Evolutionary conservation across 108 stramenopile genomes (phyloP), one percentile per base, ranked within the genome.

Genomic region (Cylindrotheca fusiformis): DNA sequence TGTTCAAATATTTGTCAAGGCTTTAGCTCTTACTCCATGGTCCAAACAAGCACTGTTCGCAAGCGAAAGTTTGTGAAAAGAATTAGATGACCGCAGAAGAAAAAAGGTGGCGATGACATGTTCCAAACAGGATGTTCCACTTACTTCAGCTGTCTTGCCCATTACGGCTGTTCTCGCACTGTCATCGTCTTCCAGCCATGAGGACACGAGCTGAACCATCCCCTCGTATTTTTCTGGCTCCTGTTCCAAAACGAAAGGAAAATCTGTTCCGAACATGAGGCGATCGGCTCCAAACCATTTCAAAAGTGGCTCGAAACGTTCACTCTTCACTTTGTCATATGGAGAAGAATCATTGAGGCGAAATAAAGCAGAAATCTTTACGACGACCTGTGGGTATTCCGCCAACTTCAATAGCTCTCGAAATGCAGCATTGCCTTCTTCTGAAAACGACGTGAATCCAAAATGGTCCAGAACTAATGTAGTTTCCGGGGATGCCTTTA

Each of bases 291-390:
- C 94, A 72, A 87, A 90, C 10, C 48, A 69, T 50, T 80, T 55
- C 46, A 95, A 32, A 12, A 95, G 67, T 25, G 87, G 89, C 14
- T 68, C 63, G 48, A 95, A 84, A 47, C 94, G 75, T 49, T 71
- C 66, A 6, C 49, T 52, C 69, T 54, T 77, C 17, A 95, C 73
- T 25, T 48, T 63, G 6, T 80, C 65, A 47, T 87, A 91, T 4
- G 86, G 88, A 18, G 75, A 65, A 18, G 47, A 0, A 51, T 83
- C 91, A 0, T 52, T 64, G 29, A 86, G 75, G 24, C 94, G 87
- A 67, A 95, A 95, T 25, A 91, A 55, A 5, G 94, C 94, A 6
- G 89, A 91, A 20, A 89, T 78, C 50, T 95, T 95, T 0, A 95
- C 83, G 32, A 63, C 54, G 0, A 91, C 80, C 31, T 86, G 71